Evolutionary conservation across 352 stramenopile genomes (phyloP).

Genomic region (Pythium insidiosum): DNA sequence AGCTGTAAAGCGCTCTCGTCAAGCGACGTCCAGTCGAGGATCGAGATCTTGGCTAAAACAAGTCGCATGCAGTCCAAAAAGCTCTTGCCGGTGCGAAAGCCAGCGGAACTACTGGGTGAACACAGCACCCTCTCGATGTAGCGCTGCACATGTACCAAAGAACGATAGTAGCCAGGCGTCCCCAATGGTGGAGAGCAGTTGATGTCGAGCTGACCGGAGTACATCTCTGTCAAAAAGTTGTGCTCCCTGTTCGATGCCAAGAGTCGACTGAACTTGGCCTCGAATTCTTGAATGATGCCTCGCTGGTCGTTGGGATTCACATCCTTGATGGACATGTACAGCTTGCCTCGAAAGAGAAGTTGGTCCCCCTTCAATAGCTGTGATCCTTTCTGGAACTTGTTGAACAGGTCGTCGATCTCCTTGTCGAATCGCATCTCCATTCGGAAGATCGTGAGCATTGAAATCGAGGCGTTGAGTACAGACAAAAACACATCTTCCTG

Average conservation of each 20-base stretch:
- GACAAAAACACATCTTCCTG: constrained; percentile 74
- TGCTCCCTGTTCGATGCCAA: constrained; percentile 38
- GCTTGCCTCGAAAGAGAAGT: constrained; percentile 40
- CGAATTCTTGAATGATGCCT: constrained; percentile 40
- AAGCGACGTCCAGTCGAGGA: constrained; percentile 68
- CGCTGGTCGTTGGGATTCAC: constrained; percentile 59
- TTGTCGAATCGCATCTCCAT: constrained; percentile 78
- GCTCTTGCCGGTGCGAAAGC: constrained; percentile 31
- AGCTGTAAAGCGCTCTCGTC: constrained; percentile 44
- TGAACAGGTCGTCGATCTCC: constrained; percentile 61
- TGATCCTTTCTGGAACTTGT: constrained; percentile 56
- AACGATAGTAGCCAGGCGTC: constrained; percentile 55
- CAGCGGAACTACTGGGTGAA: constrained; percentile 9
- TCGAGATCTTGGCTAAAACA: constrained; percentile 65
- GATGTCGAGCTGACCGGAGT: constrained; percentile 40
- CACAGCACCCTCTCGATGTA: constrained; percentile 25
- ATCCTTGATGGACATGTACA: constrained; percentile 75
- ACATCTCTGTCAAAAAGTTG: constrained; percentile 64
- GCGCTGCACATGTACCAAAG: constrained; percentile 28
- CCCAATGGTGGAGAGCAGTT: constrained; percentile 67
- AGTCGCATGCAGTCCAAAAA: constrained; percentile 69
- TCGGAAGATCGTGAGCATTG: constrained; percentile 65
- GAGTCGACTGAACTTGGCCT: constrained; percentile 33
- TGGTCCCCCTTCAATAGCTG: constrained; percentile 56
- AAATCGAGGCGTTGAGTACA: constrained; percentile 61